Evolutionary conservation across 805 yeast genomes (phyloP), one percentile per base, ranked within the genome.

Genomic region (Saccharomycopsis malanga): DNA sequence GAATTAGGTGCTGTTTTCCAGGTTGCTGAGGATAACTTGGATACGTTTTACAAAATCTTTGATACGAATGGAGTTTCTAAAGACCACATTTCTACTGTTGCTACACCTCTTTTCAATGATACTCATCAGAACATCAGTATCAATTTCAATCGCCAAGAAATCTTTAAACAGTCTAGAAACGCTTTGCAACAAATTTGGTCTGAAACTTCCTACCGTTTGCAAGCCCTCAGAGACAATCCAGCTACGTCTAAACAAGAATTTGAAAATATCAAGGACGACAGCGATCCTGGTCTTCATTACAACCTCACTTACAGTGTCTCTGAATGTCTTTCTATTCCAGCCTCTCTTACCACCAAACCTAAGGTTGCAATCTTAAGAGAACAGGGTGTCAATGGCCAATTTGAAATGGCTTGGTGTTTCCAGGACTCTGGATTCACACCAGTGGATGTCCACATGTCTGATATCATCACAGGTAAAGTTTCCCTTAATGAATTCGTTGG

Each of bases 321-420:
- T 17, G 79, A 76, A 50, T n/a, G n/a, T n/a, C n/a, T n/a, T n/a
- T 73, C 73, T 49, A 60, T 79, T 42, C 62, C 64, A 18, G 58
- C 72, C 10, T 63, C 71, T 2, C 56, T 61, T 12, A 49, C 64
- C 21, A 56, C 65, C 6, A 78, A 71, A 60, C 98, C 98, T 43
- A 83, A 79, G 66, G 98, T 93, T 55, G 98, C 98, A 35, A 88
- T 93, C 48, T 72, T 93, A 59, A 84, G 98, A 70, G 98, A 93
- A 64, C 98, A 93, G 69, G 98, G 98, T 69, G 96, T 93, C 47
- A 93, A 93, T 65, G 95, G 97, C 30, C 96, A 91, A 63, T 86
- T 84, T 73, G 98, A 93, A 70, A 89, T 93, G 97, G 97, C 98
- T 2, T 89, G 94, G 87, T 77, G 91, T 55, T 88, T 93, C 75